A percentile compares a stretch with the other conserved stretches of the same genome.
Conservation (phyloP, 2,329 filamentous ascomycete species). For the Paecilomyces sp. region DNA sequence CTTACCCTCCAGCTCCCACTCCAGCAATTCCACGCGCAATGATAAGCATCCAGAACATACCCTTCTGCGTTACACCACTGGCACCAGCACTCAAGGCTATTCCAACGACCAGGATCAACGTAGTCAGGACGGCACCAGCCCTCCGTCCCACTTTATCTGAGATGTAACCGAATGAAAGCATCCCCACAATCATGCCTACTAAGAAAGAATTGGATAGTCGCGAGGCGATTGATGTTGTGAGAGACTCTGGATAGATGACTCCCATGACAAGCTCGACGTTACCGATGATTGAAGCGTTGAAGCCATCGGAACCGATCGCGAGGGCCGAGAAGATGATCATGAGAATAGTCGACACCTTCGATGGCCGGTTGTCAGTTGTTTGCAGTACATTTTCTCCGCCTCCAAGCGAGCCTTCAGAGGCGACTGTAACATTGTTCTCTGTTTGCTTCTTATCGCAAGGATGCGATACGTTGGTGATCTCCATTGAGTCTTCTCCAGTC, state of each 20-base stretch:
- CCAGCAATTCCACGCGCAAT: constrained; percentile 40
- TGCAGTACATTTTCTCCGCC: not conserved
- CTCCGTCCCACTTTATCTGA: constrained; percentile 46
- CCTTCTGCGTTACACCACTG: constrained; percentile 27
- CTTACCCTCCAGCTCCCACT: constrained; percentile 33
- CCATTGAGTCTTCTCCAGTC: not conserved
- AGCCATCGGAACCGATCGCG: constrained; percentile 28
- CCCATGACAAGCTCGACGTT: constrained; percentile 36
- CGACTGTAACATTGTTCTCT: not conserved
- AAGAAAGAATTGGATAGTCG: constrained; percentile 28
- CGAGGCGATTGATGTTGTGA: not conserved
- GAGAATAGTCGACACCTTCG: constrained; percentile 19
- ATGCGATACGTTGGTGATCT: not conserved
- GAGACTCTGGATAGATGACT: not conserved
- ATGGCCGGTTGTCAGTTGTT: not conserved
- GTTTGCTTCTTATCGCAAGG: not conserved
- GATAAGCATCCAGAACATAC: constrained; percentile 32
- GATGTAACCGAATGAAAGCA: constrained; percentile 47
- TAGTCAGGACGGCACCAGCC: constrained; percentile 43
- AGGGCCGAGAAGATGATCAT: constrained; percentile 29
- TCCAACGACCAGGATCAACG: constrained; percentile 41
- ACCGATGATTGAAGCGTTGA: constrained; percentile 27
- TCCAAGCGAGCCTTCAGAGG: not conserved
- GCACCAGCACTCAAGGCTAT: constrained; percentile 43
- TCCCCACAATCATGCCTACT: constrained; percentile 52